Percentiles rank a stretch among this genome's conserved stretches.
These are phyloP conservation scores for Wickerhamomyces tratensis DNA, from an alignment of 805 yeast species.

Conservation along the genomic window DNA sequence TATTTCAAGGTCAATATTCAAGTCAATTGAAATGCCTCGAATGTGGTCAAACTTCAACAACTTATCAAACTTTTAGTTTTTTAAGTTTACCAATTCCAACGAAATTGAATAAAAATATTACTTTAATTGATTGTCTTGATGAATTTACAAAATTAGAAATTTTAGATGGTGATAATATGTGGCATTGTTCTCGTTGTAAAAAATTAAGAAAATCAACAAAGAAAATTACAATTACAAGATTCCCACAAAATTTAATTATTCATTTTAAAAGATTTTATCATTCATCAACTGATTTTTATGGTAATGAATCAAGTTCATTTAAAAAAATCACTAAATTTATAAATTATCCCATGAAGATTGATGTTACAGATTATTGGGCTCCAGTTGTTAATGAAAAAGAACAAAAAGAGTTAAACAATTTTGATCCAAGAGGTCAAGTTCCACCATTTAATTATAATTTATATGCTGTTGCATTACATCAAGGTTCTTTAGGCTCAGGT, in stretches of 20 bases:
- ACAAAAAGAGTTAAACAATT: conserved; percentile 34
- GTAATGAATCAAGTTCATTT: conserved; percentile 13
- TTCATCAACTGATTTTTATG: conserved; percentile 1
- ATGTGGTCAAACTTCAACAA: conserved; percentile 73
- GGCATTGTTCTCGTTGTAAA: conserved; percentile 79
- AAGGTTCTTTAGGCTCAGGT: conserved; percentile 75
- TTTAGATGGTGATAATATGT: conserved; percentile 67
- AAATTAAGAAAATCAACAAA: conserved; percentile 55
- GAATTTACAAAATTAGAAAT: conserved; percentile 70
- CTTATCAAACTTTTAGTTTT: conserved; percentile 75
- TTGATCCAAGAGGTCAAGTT: conserved; percentile 63
- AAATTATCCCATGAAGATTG: conserved; percentile 56
- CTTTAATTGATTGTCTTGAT: conserved; percentile 58
- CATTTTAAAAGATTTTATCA: conserved; percentile 75
- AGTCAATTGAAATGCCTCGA: conserved; percentile 67
- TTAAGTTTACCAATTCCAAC: conserved; percentile 74
- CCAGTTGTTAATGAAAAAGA: conserved; percentile 24
- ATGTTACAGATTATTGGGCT: conserved; percentile 71
- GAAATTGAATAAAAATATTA: conserved; percentile 16
- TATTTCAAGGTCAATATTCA: conserved; percentile 82
- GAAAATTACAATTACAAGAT: conserved; percentile 59
- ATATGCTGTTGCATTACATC: conserved; percentile 78
- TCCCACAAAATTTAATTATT: conserved; percentile 72
- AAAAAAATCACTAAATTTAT: conserved; percentile 38
- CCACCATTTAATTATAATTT: conserved; percentile 75